Evolutionary conservation across 306 rosid genomes (phyloP), one percentile per base, ranked within the genome.

Genomic region (Prinsepia uniflora): DNA sequence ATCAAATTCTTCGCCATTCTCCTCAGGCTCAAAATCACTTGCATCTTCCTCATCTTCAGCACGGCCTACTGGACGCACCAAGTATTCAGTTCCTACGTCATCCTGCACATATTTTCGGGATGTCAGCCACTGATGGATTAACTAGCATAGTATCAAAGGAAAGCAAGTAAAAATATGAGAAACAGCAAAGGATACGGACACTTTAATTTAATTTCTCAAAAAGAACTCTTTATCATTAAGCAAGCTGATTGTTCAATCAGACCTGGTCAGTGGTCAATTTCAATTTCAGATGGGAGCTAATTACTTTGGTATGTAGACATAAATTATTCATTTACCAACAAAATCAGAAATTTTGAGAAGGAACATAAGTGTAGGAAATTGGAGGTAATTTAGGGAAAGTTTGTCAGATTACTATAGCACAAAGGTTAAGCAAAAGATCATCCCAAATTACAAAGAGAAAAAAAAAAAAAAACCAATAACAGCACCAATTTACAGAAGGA

Each of bases 31-130:
- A 78, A 89, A 84, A 82, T 92, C 96, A 45, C 96, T 89, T 1
- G 92, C 88, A n/a, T 90, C 96, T 63, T 89, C 96, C 79, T 87
- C 98, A 65, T 92, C 98, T 82, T 88, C 98, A 2, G 96, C 87
- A 13, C 65, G 75, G 6, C 77, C 88, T 76, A 92, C 80, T 6
- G 98, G 92, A n/a, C 96, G 86, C 12, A 88, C 92, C 45, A 90
- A 92, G 80, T 79, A 86, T 71, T 88, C 98, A 1, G 98, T 90
- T 67, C 96, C 98, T 86, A 86, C 71, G 60, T 92, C 96, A 80
- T 70, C 88, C 96, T 91, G 13, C 6, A 43, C 7, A 58, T 56
- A 45, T 44, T 14, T 18, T 8, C 55, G 24, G 48, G 10, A 45
- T 4, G 52, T 49, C 63, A 65, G 53, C 44, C 10, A 3, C 36